Percentiles rank a stretch among this genome's conserved stretches.
phyloP scores from a whole-genome alignment of 805 yeast species.

The Saccharomyces cerevisiae region DNA sequence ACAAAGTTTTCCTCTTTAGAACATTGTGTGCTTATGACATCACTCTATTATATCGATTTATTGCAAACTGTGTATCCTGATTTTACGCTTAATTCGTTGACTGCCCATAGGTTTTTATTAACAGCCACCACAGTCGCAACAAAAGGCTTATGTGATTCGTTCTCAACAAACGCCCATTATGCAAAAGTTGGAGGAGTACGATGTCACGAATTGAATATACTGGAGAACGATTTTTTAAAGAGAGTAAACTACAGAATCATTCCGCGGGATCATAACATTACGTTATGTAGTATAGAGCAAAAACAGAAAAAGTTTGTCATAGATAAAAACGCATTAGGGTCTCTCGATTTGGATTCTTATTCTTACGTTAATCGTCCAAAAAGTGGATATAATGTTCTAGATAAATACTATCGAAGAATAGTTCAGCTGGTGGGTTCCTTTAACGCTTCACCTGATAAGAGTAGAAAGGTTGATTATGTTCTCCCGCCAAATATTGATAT shows the following conservation, averaged over 20 bases:
- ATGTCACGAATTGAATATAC: slow-evolving; percentile 67
- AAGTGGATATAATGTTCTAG: slow-evolving; percentile 36
- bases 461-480: slow-evolving; percentile 17
- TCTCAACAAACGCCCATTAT: slow-evolving; percentile 87
- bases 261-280: slow-evolving; percentile 40
- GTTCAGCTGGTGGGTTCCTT: slow-evolving; percentile 40
- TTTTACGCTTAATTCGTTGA: slow-evolving; percentile 80
- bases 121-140: slow-evolving; percentile 89
- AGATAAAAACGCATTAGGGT: slow-evolving; percentile 3
- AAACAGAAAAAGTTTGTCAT: slow-evolving; percentile 14
- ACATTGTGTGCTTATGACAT: slow-evolving; percentile 68
- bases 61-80: slow-evolving; percentile 67
- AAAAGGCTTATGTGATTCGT: slow-evolving; percentile 86
- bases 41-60: slow-evolving; percentile 86
- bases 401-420: slow-evolving; percentile 43
- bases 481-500: slow-evolving; percentile 4
- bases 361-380: slow-evolving; percentile 8
- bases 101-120: slow-evolving; percentile 84
- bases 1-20: slow-evolving; percentile 80
- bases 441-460: slow-evolving; percentile 23
- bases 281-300: slow-evolving; percentile 32
- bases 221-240: slow-evolving; percentile 80
- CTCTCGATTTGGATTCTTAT: slow-evolving; percentile 1
- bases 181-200: slow-evolving; percentile 95
- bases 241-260: slow-evolving; percentile 73